A percentile compares a stretch with the other conserved stretches of the same genome.
These are phyloP conservation scores for Lumnitzera littorea DNA, from an alignment of 345 rosid species.

Conservation along the genomic window DNA sequence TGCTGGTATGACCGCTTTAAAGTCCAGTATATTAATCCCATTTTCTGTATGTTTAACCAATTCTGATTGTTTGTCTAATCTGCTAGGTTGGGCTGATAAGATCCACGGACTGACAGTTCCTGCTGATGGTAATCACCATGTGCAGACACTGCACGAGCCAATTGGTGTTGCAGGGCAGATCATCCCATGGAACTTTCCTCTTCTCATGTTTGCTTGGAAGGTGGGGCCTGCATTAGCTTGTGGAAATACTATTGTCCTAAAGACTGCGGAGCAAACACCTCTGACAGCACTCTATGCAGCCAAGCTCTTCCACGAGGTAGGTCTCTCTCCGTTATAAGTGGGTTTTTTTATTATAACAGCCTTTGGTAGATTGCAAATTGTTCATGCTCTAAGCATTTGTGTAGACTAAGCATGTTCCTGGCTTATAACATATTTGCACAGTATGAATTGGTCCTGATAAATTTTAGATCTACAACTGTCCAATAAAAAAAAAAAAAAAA, in stretches of 20 bases:
- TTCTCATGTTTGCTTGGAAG: slow-evolving; percentile 60
- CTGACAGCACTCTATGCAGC: slow-evolving; percentile 47
- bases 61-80: slow-evolving; percentile 6
- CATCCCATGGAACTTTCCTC: slow-evolving; percentile 65
- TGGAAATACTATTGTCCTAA: slow-evolving; percentile 54
- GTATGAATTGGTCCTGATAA: too few species aligned
- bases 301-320: slow-evolving; percentile 59
- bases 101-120: slow-evolving; percentile 54
- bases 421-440: too few species aligned
- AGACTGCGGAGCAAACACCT: slow-evolving; percentile 62
- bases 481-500: too few species aligned
- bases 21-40: background rate
- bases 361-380: too few species aligned
- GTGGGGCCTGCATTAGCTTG: slow-evolving; percentile 62
- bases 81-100: slow-evolving; percentile 61
- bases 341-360: too few species aligned
- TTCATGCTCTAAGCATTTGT: too few species aligned
- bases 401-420: too few species aligned
- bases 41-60: background rate
- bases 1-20: slow-evolving; percentile 41
- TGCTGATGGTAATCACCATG: slow-evolving; percentile 54
- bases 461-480: too few species aligned
- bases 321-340: background rate
- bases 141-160: slow-evolving; percentile 58
- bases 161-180: slow-evolving; percentile 65